Conservation (phyloP, 768 basidiomycete species). For the Mrakia gelida region DNA sequence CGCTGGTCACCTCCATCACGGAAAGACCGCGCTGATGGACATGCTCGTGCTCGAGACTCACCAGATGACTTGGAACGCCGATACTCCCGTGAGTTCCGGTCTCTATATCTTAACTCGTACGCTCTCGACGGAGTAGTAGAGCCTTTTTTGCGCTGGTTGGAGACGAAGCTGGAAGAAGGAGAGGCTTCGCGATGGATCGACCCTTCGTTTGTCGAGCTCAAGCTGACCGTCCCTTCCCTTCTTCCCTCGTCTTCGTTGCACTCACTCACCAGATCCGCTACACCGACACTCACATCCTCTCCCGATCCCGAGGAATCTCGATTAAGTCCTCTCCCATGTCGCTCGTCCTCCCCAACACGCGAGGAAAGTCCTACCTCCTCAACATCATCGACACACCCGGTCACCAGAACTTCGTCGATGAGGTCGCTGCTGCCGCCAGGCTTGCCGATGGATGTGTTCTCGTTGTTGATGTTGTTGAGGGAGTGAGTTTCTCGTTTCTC, state of each 20-base stretch:
- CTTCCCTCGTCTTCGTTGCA: not conserved
- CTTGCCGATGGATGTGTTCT: conserved; percentile 85
- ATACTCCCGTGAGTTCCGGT: conserved; percentile 63
- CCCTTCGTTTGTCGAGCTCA: not conserved
- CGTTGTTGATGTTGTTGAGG: conserved; percentile 98
- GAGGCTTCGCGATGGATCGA: not conserved
- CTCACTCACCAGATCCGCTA: conserved; percentile 66
- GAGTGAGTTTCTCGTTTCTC: conserved; percentile 52
- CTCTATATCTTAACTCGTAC: not conserved
- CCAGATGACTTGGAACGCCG: conserved; percentile 87
- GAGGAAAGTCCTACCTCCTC: conserved; percentile 86
- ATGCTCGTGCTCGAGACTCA: conserved; percentile 98
- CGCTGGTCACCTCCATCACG: conserved; percentile 95
- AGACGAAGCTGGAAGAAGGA: not conserved
- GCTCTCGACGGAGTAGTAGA: not conserved
- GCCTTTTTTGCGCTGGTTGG: not conserved
- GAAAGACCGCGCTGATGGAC: conserved; percentile 94
- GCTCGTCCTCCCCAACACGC: conserved; percentile 72
- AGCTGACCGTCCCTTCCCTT: not conserved
- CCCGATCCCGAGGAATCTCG: conserved; percentile 83
- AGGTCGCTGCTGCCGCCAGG: conserved; percentile 81
- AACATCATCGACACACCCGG: conserved; percentile 97
- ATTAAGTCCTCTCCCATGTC: conserved; percentile 98
- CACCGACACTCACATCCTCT: conserved; percentile 89
- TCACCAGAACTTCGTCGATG: conserved; percentile 98